phyloP scores from a whole-genome alignment of 2,329 filamentous ascomycete species.

The Colletotrichum endophyticum region DNA sequence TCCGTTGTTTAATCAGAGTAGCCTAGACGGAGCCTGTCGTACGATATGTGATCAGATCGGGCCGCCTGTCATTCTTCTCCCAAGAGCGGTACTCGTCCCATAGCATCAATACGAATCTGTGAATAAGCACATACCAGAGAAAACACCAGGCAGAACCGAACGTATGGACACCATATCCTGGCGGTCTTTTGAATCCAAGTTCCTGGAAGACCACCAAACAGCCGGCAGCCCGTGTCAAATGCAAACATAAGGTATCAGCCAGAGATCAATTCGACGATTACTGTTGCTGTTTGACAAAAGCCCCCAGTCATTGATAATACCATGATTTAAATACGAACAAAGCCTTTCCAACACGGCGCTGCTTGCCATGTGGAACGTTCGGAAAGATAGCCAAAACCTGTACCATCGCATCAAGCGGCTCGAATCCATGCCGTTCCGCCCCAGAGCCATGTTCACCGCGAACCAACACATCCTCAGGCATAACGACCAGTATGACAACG shows the following conservation, averaged over 20 bases:
- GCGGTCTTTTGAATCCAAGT: no score
- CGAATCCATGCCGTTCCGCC: fast-evolving
- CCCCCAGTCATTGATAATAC: neutral
- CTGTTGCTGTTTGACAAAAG: neutral
- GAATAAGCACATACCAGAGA: neutral
- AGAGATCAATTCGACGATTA: no score
- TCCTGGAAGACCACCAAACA: no score
- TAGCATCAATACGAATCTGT: neutral
- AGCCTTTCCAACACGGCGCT: neutral
- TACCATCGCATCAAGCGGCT: no score
- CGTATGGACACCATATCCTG: fast-evolving
- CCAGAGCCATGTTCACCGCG: neutral
- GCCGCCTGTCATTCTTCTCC: no score
- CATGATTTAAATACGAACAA: neutral
- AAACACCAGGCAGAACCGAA: neutral
- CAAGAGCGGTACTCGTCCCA: no score
- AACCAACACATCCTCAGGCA: fast-evolving
- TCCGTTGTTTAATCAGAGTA: no score
- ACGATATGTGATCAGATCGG: no score
- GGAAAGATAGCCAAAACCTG: fast-evolving
- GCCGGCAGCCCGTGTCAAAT: fast-evolving
- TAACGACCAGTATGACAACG: neutral
- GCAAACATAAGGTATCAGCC: no score
- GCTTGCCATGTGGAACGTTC: fast-evolving
- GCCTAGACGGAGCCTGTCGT: no score